These are phyloP conservation scores for Thuidium tamariscinum DNA, from an alignment of 225 moss, liverwort and hornwort species.

Conservation along the genomic window DNA sequence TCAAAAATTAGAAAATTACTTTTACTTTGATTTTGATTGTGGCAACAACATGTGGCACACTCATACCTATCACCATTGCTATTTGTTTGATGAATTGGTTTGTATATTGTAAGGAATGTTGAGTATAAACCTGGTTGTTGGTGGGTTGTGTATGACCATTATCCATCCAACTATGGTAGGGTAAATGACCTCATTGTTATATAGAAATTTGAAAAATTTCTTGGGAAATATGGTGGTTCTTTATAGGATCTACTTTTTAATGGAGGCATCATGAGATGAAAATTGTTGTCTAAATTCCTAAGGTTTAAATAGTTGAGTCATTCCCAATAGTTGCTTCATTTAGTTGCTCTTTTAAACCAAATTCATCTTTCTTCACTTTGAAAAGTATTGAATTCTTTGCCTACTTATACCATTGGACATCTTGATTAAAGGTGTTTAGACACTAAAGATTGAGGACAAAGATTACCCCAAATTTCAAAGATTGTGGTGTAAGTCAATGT, in stretches of 20 bases:
- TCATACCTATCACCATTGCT: no score
- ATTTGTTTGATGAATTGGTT: no score
- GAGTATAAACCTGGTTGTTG: accelerated
- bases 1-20: no score
- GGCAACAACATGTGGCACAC: no score
- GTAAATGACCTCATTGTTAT: no score
- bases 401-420: not conserved
- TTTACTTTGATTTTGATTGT: no score
- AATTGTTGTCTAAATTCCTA: no score
- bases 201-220: no score
- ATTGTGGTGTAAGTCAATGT: not conserved
- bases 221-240: no score
- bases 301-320: not conserved
- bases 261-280: not conserved
- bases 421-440: not conserved
- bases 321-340: not conserved
- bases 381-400: not conserved
- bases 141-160: not conserved
- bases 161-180: not conserved
- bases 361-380: accelerated
- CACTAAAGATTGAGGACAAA: not conserved
- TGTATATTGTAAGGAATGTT: not conserved
- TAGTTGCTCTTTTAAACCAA: accelerated
- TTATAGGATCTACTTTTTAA: no score
- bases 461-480: not conserved